These are phyloP conservation scores for Sugiyamaella sp. DNA, from an alignment of 1,139 yeast genomes.

Conservation along the genomic window DNA sequence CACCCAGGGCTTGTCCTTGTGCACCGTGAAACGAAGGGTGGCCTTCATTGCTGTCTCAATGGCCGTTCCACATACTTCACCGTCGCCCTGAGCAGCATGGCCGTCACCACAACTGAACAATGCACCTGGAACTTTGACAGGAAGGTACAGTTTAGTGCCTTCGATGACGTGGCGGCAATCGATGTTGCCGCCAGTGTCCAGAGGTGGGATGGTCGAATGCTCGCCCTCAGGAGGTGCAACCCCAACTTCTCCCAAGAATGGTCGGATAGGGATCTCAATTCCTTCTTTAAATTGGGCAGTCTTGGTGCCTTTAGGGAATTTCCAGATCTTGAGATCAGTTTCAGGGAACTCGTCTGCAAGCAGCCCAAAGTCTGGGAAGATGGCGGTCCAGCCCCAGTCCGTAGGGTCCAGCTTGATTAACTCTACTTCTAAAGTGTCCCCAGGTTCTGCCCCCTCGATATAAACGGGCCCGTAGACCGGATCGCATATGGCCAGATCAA, in stretches of 20 bases:
- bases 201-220: constrained; percentile 26
- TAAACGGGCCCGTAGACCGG: constrained; percentile 28
- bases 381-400: constrained; percentile 29
- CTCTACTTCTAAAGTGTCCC: constrained; percentile 26
- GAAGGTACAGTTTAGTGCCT: constrained; percentile 25
- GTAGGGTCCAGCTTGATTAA: constrained; percentile 23
- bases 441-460: constrained; percentile 26
- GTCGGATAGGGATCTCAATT: constrained; percentile 26
- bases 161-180: constrained; percentile 24
- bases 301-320: constrained; percentile 21
- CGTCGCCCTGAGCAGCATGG: constrained; percentile 28
- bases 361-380: constrained; percentile 25
- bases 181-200: constrained; percentile 27
- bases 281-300: constrained; percentile 25
- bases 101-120: constrained; percentile 28
- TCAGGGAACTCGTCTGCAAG: constrained; percentile 24
- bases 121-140: constrained; percentile 26
- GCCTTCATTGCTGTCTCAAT: constrained; percentile 25
- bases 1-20: constrained; percentile 24
- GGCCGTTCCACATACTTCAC: constrained; percentile 27
- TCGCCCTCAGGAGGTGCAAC: constrained; percentile 26
- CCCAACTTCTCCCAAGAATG: constrained; percentile 26
- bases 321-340: constrained; percentile 23
- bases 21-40: constrained; percentile 23
- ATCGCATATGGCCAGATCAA: constrained; percentile 23